A percentile compares a stretch with the other conserved stretches of the same genome.
These are phyloP conservation scores for Styphnolobium japonicum DNA, from an alignment of 306 rosid genomes.

Conservation along the genomic window DNA sequence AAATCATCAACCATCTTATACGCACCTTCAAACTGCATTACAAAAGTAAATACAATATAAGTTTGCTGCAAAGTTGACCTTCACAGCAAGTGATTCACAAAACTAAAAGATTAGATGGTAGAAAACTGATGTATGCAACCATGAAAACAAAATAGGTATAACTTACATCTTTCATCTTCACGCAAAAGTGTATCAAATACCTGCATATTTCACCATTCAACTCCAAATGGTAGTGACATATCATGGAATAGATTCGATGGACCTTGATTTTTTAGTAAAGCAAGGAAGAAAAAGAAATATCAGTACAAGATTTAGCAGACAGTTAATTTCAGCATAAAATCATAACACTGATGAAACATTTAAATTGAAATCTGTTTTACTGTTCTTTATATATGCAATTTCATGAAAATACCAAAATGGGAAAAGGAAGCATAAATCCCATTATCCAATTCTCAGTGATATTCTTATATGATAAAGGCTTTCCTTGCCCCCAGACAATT, in stretches of 20 bases:
- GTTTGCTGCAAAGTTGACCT: background rate
- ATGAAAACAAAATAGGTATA: conserved; percentile 7
- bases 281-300: conserved; percentile 18
- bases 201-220: conserved; percentile 64
- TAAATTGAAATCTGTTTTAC: background rate
- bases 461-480: background rate
- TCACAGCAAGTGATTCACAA: background rate
- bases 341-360: background rate
- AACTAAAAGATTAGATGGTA: background rate
- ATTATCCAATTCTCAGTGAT: background rate
- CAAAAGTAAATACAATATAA: conserved; percentile 17
- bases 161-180: conserved; percentile 79
- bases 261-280: conserved; percentile 44
- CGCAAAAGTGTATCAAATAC: conserved; percentile 55
- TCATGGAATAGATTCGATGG: conserved; percentile 55
- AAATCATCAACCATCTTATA: conserved; percentile 55
- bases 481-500: background rate
- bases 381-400: background rate
- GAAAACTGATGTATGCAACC: conserved; percentile 17
- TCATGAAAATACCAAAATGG: background rate
- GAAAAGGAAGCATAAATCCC: background rate
- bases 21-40: conserved; percentile 69
- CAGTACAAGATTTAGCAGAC: background rate
- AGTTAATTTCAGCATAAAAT: background rate
- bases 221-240: conserved; percentile 41